Evolutionary conservation across 2,329 filamentous ascomycete genomes (phyloP), one percentile per base, ranked within the genome.

Genomic region (Beauveria pseudobassiana): DNA sequence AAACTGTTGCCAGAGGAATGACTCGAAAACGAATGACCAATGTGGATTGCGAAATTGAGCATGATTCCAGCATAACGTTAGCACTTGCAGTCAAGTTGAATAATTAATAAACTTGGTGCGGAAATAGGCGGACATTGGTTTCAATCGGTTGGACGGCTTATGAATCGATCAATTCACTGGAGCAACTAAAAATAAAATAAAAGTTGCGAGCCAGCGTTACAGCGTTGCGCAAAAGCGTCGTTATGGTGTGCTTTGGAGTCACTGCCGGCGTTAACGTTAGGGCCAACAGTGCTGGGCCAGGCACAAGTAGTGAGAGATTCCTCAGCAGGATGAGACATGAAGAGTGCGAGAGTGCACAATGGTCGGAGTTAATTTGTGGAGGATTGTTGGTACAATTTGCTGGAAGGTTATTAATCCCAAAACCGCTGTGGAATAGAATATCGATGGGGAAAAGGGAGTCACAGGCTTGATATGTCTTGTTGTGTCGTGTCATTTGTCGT

Each of bases 41-140:
- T 52, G 20, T n/a, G 5, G 12, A 34, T 54, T 20, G n/a, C 30
- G 34, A 40, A 43, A 54, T 28, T 54, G 51, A 54, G 51, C 34
- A 26, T 54, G 26, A 40, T 42, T 42, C 22, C 51, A 40, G 20
- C n/a, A 24, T 14, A 7, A 22, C 22, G 20, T n/a, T 14, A 14
- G 12, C 30, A 38, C 34, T 38, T 38, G 12, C 34, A 38, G 34
- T 38, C 34, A 38, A 38, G 6, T 16, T 6, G 16, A 50, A 30
- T 26, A 56, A 59, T 59, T 59, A 50, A 50, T 50, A 59, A 59
- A 22, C 5, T 18, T 3, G 38, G 20, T 5, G 30, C 55, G 55
- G 45, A 49, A n/a, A 30, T 60, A 53, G 24, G 16, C 57, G 57
- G 57, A 60, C 49, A 60, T 53, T 12, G 45, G 57, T 60, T 60